These are phyloP conservation scores for Debaryomyces psychrophilus DNA, from an alignment of 1,139 yeast species.

Conservation along the genomic window DNA sequence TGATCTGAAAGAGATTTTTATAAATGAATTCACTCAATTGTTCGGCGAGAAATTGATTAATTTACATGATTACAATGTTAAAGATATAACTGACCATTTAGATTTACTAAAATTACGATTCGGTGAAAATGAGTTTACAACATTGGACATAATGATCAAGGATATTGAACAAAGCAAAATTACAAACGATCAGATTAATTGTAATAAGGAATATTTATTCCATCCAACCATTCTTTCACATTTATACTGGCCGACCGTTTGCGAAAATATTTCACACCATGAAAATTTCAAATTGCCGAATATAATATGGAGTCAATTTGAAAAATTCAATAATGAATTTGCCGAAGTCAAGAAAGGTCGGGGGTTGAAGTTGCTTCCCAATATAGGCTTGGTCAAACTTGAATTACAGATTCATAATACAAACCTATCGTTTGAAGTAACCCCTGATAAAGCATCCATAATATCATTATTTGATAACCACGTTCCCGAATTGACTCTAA, in stretches of 20 bases:
- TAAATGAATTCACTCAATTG: constrained; percentile 67
- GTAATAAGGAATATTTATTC: constrained; percentile 18
- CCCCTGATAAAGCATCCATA: constrained; percentile 73
- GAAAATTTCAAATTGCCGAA: constrained; percentile 52
- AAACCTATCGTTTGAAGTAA: constrained; percentile 48
- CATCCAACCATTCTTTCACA: constrained; percentile 48
- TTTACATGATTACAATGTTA: constrained; percentile 48
- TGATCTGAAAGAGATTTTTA: constrained; percentile 75
- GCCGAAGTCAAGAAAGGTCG: constrained; percentile 56
- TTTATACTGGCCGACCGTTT: constrained; percentile 55
- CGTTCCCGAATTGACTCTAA: constrained; percentile 28
- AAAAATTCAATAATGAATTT: constrained; percentile 47
- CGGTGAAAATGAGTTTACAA: constrained; percentile 66
- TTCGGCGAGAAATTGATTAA: constrained; percentile 65
- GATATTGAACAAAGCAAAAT: constrained; percentile 64
- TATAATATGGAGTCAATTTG: constrained; percentile 38
- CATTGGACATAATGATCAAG: constrained; percentile 81
- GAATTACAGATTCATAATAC: constrained; percentile 55
- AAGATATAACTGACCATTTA: constrained; percentile 45
- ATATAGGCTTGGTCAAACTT: constrained; percentile 64
- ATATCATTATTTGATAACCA: constrained; percentile 55
- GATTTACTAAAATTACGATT: constrained; percentile 64
- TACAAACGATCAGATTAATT: constrained; percentile 34
- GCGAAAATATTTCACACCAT: constrained; percentile 31
- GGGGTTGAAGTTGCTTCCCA: constrained; percentile 57